phyloP scores from a whole-genome alignment of 225 moss, liverwort and hornwort genomes.

The Marchantia paleacea region DNA sequence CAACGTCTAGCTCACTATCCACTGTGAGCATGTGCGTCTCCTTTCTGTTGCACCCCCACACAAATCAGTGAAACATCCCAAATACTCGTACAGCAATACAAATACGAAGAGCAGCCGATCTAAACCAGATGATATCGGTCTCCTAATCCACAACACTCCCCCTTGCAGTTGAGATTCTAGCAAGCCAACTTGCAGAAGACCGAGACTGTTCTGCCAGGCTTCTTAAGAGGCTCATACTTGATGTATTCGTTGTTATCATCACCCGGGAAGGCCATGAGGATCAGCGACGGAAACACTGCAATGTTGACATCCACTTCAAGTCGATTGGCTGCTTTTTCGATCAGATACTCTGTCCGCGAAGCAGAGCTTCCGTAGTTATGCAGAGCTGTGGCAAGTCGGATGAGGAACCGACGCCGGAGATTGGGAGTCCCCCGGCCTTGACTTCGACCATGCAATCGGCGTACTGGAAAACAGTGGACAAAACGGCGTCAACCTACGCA shows the following conservation, averaged over 20 bases:
- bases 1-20: slow-evolving; percentile 71
- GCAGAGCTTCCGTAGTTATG: slow-evolving; percentile 83
- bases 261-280: slow-evolving; percentile 69
- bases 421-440: slow-evolving; percentile 25
- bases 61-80: not conserved
- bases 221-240: not conserved
- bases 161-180: not conserved
- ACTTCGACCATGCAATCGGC: slow-evolving; percentile 22
- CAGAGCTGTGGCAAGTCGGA: slow-evolving; percentile 77
- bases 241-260: slow-evolving; percentile 22
- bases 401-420: slow-evolving; percentile 68
- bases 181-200: not conserved
- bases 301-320: slow-evolving; percentile 70
- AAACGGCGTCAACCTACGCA: not conserved
- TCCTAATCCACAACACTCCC: not conserved
- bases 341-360: slow-evolving; percentile 77
- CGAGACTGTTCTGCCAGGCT: not conserved
- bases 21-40: slow-evolving; percentile 72
- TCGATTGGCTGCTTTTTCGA: slow-evolving; percentile 67
- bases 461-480: slow-evolving; percentile 10
- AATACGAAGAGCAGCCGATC: not conserved
- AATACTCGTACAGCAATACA: not conserved
- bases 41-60: slow-evolving; percentile 19
- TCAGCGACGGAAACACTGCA: slow-evolving; percentile 79
- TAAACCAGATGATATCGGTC: not conserved